Evolutionary conservation across 169 alveolate genomes (phyloP).

Genomic region (Plasmodium vivax): DNA sequence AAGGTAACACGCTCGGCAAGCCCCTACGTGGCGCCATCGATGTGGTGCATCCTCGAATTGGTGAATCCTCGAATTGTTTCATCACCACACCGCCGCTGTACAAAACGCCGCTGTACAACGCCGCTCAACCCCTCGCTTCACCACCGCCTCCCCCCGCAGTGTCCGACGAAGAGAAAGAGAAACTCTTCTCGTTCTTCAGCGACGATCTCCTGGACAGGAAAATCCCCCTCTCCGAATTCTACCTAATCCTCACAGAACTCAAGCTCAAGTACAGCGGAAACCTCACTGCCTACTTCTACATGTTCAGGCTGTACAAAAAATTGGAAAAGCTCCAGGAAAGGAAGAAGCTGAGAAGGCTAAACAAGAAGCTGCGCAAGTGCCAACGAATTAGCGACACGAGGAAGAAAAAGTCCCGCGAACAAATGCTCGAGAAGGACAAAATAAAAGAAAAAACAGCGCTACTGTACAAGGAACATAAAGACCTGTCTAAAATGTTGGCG

Average conservation of each 20-base stretch:
- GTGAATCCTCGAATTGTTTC: neutral
- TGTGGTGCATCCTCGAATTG: neutral
- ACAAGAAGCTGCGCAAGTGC: constrained; percentile 69
- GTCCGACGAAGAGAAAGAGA: constrained; percentile 75
- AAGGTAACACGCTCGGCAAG: neutral
- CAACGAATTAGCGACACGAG: constrained; percentile 25
- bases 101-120: neutral
- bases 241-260: constrained; percentile 77
- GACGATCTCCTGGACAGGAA: constrained; percentile 73
- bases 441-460: constrained; percentile 41
- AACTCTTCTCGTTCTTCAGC: constrained; percentile 76
- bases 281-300: constrained; percentile 75
- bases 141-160: constrained; percentile 11
- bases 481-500: constrained; percentile 30
- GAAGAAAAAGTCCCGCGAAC: neutral
- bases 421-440: neutral
- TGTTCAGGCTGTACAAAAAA: constrained; percentile 67
- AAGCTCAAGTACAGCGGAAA: constrained; percentile 71
- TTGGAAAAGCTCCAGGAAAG: constrained; percentile 20
- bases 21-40: neutral
- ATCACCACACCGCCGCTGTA: neutral
- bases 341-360: constrained; percentile 19
- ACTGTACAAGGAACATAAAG: constrained; percentile 48
- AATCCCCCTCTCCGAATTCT: constrained; percentile 77
- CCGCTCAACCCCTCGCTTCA: neutral